Percentiles rank a stretch among this genome's conserved stretches.
Evolutionary conservation across 2,329 filamentous ascomycete genomes (phyloP).

Genomic region (Raffaelea albimanens): DNA sequence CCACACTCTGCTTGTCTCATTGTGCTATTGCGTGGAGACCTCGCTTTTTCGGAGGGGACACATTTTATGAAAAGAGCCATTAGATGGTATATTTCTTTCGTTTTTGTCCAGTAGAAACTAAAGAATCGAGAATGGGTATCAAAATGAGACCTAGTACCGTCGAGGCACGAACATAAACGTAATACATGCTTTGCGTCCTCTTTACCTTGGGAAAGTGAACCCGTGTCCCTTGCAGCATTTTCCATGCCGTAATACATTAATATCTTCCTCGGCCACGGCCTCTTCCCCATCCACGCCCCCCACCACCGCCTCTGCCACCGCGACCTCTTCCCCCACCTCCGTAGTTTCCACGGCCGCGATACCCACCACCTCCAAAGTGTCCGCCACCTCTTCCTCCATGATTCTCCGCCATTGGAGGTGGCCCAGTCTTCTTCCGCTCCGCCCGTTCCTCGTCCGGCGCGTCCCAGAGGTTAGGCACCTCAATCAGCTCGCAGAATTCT

Average conservation of each 20-base stretch:
- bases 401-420: slow-evolving; percentile 30
- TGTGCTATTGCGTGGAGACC: slow-evolving; percentile 25
- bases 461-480: slow-evolving; percentile 67
- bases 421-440: slow-evolving; percentile 47
- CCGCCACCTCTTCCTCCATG: slow-evolving; percentile 28
- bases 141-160: too few relatives aligned
- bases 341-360: not conserved
- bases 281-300: slow-evolving; percentile 19
- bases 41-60: slow-evolving; percentile 38
- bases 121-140: too few relatives aligned
- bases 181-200: too few relatives aligned
- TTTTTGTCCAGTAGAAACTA: too few relatives aligned
- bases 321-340: not conserved
- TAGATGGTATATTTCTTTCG: too few relatives aligned
- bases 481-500: slow-evolving; percentile 70
- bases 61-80: slow-evolving; percentile 15
- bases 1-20: slow-evolving; percentile 37
- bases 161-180: too few relatives aligned
- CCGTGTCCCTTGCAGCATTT: too few relatives aligned
- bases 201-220: too few relatives aligned
- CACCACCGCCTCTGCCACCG: slow-evolving; percentile 19
- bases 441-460: slow-evolving; percentile 61
- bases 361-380: slow-evolving; percentile 19
- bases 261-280: slow-evolving; percentile 10
- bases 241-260: too few relatives aligned